These are phyloP conservation scores for Penicillium thymicola DNA, from an alignment of 2,329 filamentous ascomycete genomes.

Conservation along the genomic window DNA sequence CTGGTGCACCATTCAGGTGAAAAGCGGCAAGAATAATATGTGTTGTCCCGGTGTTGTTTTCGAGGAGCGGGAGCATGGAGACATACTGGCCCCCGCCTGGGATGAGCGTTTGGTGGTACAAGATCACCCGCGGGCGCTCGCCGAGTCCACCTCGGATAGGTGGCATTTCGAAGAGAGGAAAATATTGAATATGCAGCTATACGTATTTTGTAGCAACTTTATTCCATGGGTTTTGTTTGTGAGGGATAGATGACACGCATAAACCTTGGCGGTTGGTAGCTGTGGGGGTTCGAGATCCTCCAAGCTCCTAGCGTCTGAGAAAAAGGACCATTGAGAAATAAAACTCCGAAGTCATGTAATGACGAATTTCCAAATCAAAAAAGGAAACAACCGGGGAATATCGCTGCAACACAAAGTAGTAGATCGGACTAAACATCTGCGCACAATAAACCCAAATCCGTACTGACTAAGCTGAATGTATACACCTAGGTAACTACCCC, in stretches of 20 bases:
- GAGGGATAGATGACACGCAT: background rate
- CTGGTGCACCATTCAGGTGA: slow-evolving; percentile 69
- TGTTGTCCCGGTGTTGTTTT: slow-evolving; percentile 62
- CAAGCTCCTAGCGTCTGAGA: background rate
- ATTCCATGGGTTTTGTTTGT: background rate
- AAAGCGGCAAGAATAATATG: slow-evolving; percentile 86
- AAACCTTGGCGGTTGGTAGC: background rate
- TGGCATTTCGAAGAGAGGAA: slow-evolving; percentile 32
- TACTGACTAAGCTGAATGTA: background rate
- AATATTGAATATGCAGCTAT: background rate
- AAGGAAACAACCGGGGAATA: background rate
- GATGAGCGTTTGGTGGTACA: slow-evolving; percentile 65
- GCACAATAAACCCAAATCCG: background rate
- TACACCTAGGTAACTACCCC: too few species aligned
- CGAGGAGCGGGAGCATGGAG: slow-evolving; percentile 60
- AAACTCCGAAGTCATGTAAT: background rate
- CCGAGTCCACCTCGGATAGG: slow-evolving; percentile 30
- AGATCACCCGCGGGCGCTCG: slow-evolving; percentile 39
- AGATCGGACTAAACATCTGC: background rate
- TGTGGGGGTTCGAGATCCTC: background rate
- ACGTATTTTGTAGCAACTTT: background rate
- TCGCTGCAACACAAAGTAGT: slow-evolving; percentile 1
- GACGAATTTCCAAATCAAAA: background rate
- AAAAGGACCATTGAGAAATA: background rate
- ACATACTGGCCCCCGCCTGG: slow-evolving; percentile 53